phyloP scores from a whole-genome alignment of 192 early-diverging fungal genomes.

The Kappamyces sp. region DNA sequence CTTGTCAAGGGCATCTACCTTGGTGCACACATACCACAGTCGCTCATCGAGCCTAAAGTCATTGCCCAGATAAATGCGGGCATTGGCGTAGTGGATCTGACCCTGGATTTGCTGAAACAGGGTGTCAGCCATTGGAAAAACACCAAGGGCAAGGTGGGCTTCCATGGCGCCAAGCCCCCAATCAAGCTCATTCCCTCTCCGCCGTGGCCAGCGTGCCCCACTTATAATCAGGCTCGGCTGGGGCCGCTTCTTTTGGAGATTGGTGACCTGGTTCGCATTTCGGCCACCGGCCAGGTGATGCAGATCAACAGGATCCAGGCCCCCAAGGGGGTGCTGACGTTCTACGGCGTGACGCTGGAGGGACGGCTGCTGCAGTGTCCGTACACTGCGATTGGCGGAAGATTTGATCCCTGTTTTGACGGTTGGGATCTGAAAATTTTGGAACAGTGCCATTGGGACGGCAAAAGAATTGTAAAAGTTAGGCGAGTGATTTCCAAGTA shows the following conservation, averaged over 20 bases:
- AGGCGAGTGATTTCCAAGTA: slow-evolving; percentile 4
- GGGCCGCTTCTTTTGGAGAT: slow-evolving; percentile 7
- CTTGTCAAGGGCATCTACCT: neutral
- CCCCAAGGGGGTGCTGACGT: neutral
- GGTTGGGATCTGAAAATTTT: neutral
- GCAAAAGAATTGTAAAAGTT: slow-evolving; percentile 7
- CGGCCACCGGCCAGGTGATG: neutral
- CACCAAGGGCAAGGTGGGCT: neutral
- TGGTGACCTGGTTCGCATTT: slow-evolving; percentile 6
- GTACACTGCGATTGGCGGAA: slow-evolving; percentile 5
- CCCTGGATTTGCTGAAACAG: slow-evolving; percentile 6
- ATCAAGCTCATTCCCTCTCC: neutral
- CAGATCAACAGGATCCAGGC: neutral
- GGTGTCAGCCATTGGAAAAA: slow-evolving; percentile 13
- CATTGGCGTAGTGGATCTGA: slow-evolving; percentile 6
- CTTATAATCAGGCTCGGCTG: neutral
- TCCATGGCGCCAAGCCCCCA: neutral
- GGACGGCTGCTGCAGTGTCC: neutral
- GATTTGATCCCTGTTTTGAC: slow-evolving; percentile 9
- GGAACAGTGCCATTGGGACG: slow-evolving; percentile 8
- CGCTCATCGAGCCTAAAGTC: slow-evolving; percentile 10
- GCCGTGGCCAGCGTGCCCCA: neutral
- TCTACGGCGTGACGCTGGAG: neutral
- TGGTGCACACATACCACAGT: neutral
- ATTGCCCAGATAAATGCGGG: neutral